Base-by-base conservation (phyloP, 352 stramenopile genomes). In the Globisporangium polare region DNA sequence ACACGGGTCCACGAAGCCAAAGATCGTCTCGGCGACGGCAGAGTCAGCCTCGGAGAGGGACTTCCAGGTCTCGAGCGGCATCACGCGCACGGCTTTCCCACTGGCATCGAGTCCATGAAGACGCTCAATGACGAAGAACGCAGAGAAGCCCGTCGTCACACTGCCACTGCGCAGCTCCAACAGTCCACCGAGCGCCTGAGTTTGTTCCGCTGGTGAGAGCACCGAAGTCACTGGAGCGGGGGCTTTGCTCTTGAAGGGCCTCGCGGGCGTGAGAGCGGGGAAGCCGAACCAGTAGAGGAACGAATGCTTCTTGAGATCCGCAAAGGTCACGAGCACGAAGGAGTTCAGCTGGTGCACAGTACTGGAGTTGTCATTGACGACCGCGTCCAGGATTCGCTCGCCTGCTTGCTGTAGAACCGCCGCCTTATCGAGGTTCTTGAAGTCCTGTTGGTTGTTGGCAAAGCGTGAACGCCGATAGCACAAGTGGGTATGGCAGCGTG, bases 271-370 rank as follows among this genome's bases (percentile, higher is more conserved):
- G 7, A 97, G 59, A 7, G 88, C 90, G 18, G 92, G 91, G 59
- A 97, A 97, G 7, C 77, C 90, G 49, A 97, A 97, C 91, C 94
- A 98, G 69, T 98, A 97, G 42, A 97, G 61, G 66, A 97, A 98
- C 66, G 78, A 84, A 67, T 97, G 93, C 55, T 85, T 89, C 74
- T 98, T 98, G 24, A 98, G 67, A 59, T 98, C 94, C 15, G 92
- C 92, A 68, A 97, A 98, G 5, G 84, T 93, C 55, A 97, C 54
- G 18, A 97, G 66, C 13, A 97, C 81, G 59, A 98, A 98, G 53
- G 73, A 64, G 60, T 94, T 92, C 15, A 98, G 71, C 7, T 58
- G 56, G 39, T 86, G 75, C n/a, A 86, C 65, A 33, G 29, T 33
- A 4, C 75, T 67, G 2, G 51, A 12, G 33, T 53, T 54, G 0